These are phyloP conservation scores for Colletotrichum tamarilloi DNA, from an alignment of 2,329 filamentous ascomycete species.

Conservation along the genomic window DNA sequence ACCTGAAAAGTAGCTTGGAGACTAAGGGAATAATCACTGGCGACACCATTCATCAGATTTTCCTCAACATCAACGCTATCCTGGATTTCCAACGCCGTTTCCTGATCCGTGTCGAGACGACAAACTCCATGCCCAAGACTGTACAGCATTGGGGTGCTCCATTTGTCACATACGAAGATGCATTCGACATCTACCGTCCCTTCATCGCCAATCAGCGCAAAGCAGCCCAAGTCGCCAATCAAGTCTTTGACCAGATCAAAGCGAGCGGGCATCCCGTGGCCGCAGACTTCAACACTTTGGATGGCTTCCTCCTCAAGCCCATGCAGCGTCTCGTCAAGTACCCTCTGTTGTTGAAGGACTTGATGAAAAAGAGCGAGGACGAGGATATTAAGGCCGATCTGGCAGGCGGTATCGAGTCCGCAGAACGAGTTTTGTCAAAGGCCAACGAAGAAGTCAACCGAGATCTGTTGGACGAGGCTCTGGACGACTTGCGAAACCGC, in stretches of 20 bases:
- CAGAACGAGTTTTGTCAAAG: conserved; percentile 82
- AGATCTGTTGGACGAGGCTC: conserved; percentile 84
- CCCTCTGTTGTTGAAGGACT: conserved; percentile 88
- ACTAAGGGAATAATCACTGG: conserved; percentile 89
- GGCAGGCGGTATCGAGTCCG: conserved; percentile 79
- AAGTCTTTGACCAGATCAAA: conserved; percentile 88
- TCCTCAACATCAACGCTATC: conserved; percentile 94
- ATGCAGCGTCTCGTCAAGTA: conserved; percentile 98
- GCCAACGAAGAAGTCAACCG: conserved; percentile 93
- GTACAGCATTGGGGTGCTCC: conserved; percentile 95
- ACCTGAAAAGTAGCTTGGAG: conserved; percentile 89
- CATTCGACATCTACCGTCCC: conserved; percentile 92
- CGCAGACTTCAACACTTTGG: conserved; percentile 86
- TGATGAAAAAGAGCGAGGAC: conserved; percentile 86
- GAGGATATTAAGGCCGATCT: conserved; percentile 79
- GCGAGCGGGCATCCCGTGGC: conserved; percentile 82
- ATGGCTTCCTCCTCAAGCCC: conserved; percentile 94
- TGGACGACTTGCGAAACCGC: conserved; percentile 81
- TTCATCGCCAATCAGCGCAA: conserved; percentile 98
- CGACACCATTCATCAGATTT: conserved; percentile 93
- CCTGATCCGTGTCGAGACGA: conserved; percentile 94
- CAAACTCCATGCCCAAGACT: conserved; percentile 81
- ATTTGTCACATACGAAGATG: conserved; percentile 85
- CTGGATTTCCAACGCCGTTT: conserved; percentile 96
- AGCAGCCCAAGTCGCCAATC: conserved; percentile 85